Base-by-base conservation (phyloP, 2,329 filamentous ascomycete species). In the Alternaria hordeiaustralica region DNA sequence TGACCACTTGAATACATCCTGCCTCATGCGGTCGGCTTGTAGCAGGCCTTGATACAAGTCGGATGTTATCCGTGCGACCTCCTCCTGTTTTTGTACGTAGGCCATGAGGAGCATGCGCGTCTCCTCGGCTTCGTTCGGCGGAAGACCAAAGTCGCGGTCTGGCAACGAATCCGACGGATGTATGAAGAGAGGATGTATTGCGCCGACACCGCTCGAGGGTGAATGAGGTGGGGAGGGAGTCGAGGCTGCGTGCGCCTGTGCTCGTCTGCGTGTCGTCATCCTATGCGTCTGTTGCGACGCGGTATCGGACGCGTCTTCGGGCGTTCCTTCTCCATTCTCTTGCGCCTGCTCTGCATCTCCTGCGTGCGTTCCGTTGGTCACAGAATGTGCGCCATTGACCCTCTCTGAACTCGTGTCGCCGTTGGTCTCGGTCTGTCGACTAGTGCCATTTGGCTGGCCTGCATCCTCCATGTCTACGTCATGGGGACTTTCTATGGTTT, bases 81-180 rank as follows among this genome's bases (percentile, higher is more conserved):
- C 92, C 73, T 96, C 92, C 75, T 96, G 92, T 78, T 95, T 95
- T 73, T 95, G 92, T 25, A 95, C 89, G 76, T 93, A 95, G 11
- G 92, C 82, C 68, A 93, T 87, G 53, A 96, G 84, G 18, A 94
- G 81, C 61, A 90, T 87, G 62, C 92, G 88, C 46, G 92, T 89
- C 63, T 96, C 92, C 68, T 94, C 92, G 1, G 93, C 93, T 80
- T 96, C 92, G 25, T 84, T 81, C 18, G 89, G 84, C 1, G 92
- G 92, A 3, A 96, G 86, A 2, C 90, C 90, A 43, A 92, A 82
- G 75, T 94, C 89, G 59, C 89, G 86, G 76, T 94, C 90, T 3
- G 90, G 86, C 58, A 86, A 84, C 23, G 88, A 87, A 30, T 87
- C 82, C 25, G 82, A 75, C 0, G 92, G 90, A 36, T 90, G 87